These are phyloP conservation scores for Termitomyces sp. DNA, from an alignment of 768 basidiomycete species.

Conservation along the genomic window DNA sequence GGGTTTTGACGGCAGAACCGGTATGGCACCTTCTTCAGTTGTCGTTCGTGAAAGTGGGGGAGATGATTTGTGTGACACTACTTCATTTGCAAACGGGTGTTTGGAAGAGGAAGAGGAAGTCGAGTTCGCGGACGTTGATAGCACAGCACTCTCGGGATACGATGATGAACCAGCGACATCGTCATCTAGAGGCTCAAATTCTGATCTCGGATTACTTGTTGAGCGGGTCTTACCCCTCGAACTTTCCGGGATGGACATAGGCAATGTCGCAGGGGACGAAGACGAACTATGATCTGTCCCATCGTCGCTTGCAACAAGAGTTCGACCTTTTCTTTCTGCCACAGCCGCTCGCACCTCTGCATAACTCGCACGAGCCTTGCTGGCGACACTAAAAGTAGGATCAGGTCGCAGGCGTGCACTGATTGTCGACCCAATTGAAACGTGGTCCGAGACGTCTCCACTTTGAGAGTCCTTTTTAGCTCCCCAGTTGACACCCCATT, in stretches of 20 bases:
- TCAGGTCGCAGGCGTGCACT: conserved; percentile 32
- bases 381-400: conserved; percentile 25
- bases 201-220: conserved; percentile 15
- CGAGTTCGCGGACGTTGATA: conserved; percentile 14
- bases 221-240: conserved; percentile 9
- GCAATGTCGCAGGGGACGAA: conserved; percentile 15
- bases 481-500: conserved; percentile 87
- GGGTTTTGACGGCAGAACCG: conserved; percentile 23
- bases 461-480: conserved; percentile 51
- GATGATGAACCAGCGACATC: conserved; percentile 5
- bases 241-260: conserved; percentile 16
- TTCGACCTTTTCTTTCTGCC: conserved; percentile 53
- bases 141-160: conserved; percentile 13
- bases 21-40: conserved; percentile 27
- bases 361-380: conserved; percentile 54
- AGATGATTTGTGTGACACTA: conserved; percentile 20
- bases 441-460: conserved; percentile 43
- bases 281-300: conserved; percentile 19
- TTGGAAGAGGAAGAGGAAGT: conserved; percentile 21
- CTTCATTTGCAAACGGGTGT: conserved; percentile 7
- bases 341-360: conserved; percentile 78
- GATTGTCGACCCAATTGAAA: conserved; percentile 32
- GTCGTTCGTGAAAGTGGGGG: conserved; percentile 33
- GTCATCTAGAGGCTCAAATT: conserved; percentile 5
- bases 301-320: conserved; percentile 20